Evolutionary conservation across 805 yeast genomes (phyloP).

Genomic region (Cyberlindnera xylosilytica): DNA sequence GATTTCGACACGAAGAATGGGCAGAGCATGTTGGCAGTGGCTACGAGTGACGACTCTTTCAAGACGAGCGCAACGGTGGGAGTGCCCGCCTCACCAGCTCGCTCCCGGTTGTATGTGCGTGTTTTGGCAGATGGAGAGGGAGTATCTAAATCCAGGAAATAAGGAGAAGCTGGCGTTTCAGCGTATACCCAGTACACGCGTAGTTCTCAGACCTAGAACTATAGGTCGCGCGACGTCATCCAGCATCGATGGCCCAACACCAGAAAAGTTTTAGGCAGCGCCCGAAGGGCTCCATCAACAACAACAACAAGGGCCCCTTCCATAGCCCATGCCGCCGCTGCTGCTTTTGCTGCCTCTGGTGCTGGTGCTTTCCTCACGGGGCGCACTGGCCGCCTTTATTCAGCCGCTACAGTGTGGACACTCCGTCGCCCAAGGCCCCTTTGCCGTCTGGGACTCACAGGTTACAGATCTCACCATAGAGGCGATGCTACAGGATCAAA

Average conservation of each 20-base stretch:
- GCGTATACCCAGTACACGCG: too few relatives aligned
- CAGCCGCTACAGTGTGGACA: slow-evolving; percentile 3
- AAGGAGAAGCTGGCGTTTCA: slow-evolving; percentile 1
- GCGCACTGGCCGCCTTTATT: slow-evolving; percentile 1
- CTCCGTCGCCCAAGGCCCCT: background rate
- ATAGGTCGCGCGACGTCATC: too few relatives aligned
- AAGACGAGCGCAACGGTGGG: slow-evolving; percentile 33
- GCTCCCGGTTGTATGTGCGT: slow-evolving; percentile 20
- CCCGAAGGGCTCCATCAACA: too few relatives aligned
- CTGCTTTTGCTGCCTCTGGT: background rate
- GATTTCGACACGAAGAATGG: slow-evolving; percentile 33
- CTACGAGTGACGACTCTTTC: slow-evolving; percentile 48
- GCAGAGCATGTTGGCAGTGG: slow-evolving; percentile 36
- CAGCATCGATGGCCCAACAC: too few relatives aligned
- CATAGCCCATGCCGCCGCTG: too few relatives aligned
- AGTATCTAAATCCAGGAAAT: slow-evolving; percentile 11
- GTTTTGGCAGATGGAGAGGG: slow-evolving; percentile 21
- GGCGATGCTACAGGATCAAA: background rate
- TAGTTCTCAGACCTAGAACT: too few relatives aligned
- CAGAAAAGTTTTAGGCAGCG: too few relatives aligned
- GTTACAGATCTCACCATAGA: slow-evolving; percentile 2
- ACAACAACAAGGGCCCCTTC: too few relatives aligned
- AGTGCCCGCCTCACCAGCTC: slow-evolving; percentile 15
- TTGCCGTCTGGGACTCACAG: background rate
- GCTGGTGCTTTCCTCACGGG: background rate